Conservation (phyloP, 2,329 filamentous ascomycete species). For the Hymenoscyphus fraxineus region DNA sequence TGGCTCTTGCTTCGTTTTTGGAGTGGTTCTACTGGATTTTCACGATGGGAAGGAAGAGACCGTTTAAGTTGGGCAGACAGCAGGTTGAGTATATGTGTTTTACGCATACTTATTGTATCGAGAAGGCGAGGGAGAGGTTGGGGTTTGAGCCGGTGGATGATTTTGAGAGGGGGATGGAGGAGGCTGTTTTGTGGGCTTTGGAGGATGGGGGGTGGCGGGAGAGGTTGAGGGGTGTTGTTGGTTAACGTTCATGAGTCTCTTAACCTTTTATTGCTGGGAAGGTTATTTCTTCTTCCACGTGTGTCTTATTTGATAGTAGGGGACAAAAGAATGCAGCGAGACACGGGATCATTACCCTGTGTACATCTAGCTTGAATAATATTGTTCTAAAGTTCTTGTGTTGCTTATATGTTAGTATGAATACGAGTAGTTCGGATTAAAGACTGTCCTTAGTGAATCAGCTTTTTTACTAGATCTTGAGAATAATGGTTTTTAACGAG, state of each 20-base stretch:
- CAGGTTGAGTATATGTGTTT: conserved; percentile 9
- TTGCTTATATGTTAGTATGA: no score
- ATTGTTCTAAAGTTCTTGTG: no score
- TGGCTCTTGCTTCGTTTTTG: conserved; percentile 3
- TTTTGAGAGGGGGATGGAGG: conserved; percentile 2
- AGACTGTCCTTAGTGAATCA: no score
- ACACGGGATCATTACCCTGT: no score
- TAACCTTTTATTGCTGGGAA: not conserved
- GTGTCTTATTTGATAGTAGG: no score
- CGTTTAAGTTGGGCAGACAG: conserved; percentile 5
- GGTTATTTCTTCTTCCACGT: no score
- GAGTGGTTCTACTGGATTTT: conserved; percentile 5
- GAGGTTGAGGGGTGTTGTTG: not conserved
- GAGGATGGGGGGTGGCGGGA: conserved; percentile 3
- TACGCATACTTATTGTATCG: conserved; percentile 9
- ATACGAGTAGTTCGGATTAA: no score
- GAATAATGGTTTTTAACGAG: no score
- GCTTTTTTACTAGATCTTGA: no score
- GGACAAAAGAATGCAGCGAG: no score
- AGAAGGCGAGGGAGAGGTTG: not conserved
- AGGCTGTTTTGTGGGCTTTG: conserved; percentile 7
- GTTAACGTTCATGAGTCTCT: not conserved
- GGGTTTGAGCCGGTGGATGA: conserved; percentile 4
- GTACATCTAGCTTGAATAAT: no score
- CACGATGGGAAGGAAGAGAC: conserved; percentile 5